A percentile compares a stretch with the other conserved stretches of the same genome.
Evolutionary conservation across 73 alveolate species (phyloP).

Genomic region (Paramecium sonneborni): DNA sequence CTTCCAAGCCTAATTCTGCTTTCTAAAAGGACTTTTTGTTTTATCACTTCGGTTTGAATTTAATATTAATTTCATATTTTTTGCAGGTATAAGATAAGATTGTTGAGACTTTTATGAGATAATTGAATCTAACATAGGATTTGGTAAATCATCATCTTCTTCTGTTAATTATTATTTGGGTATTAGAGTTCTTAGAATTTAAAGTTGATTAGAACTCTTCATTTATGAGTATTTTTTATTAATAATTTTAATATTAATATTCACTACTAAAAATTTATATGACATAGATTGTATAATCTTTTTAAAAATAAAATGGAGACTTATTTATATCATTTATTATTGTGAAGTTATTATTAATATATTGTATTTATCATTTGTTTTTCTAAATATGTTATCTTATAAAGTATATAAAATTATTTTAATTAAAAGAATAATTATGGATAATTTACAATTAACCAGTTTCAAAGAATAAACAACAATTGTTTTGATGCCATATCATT

Average conservation of each 20-base stretch:
- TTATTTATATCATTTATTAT: too few relatives aligned
- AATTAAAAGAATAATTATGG: neutral
- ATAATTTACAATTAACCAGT: neutral
- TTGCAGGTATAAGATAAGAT: neutral
- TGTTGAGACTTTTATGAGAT: neutral
- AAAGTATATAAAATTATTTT: neutral
- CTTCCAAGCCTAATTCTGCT: neutral
- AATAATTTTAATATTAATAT: neutral
- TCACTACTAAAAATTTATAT: too few relatives aligned
- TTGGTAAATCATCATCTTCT: neutral
- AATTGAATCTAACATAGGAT: neutral
- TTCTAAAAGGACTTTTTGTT: neutral
- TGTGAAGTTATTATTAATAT: too few relatives aligned
- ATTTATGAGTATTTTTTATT: neutral
- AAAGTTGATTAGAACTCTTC: neutral
- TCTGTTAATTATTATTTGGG: neutral
- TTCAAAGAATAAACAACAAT: neutral
- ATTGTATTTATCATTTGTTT: neutral
- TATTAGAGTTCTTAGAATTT: neutral
- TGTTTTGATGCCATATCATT: constrained; percentile 1
- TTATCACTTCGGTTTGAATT: neutral
- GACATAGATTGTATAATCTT: too few relatives aligned
- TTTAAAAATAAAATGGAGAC: too few relatives aligned
- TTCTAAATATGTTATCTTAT: too few relatives aligned
- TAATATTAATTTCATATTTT: neutral